Percentiles rank a stretch among this genome's conserved stretches.
These are phyloP conservation scores for Corymbia citriodora DNA, from an alignment of 441 rosid species.

Conservation along the genomic window DNA sequence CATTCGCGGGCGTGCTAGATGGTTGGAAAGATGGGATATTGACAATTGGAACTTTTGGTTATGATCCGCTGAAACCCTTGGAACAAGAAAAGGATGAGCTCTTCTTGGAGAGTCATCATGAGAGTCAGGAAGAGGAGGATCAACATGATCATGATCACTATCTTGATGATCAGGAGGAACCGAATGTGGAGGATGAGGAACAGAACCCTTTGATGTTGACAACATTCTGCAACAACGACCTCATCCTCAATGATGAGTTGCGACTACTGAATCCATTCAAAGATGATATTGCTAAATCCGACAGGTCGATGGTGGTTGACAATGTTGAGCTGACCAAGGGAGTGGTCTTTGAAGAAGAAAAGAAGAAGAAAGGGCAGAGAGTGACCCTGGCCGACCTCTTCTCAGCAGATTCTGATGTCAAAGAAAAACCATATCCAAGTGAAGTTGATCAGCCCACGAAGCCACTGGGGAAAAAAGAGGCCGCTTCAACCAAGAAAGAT, in stretches of 20 bases:
- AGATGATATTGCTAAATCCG: neutral
- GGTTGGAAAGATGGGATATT: slow-evolving; percentile 80
- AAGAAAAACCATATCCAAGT: slow-evolving; percentile 17
- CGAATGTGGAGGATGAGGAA: slow-evolving; percentile 19
- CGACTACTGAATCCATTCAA: neutral
- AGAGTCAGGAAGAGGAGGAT: neutral
- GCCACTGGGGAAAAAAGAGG: slow-evolving; percentile 16
- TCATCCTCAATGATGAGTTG: neutral
- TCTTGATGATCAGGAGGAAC: neutral
- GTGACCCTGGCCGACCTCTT: slow-evolving; percentile 81
- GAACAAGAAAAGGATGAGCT: slow-evolving; percentile 28
- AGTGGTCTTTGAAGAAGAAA: slow-evolving; percentile 10
- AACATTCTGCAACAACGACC: slow-evolving; percentile 16
- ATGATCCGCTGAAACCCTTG: slow-evolving; percentile 48
- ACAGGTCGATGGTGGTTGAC: slow-evolving; percentile 8
- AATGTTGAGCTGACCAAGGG: neutral
- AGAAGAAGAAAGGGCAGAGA: slow-evolving; percentile 38
- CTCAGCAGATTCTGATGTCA: slow-evolving; percentile 45
- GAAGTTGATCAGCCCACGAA: neutral
- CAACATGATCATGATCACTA: slow-evolving; percentile 6
- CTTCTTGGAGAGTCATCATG: slow-evolving; percentile 16
- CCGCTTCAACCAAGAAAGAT: slow-evolving; percentile 16
- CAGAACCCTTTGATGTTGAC: slow-evolving; percentile 11
- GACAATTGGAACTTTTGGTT: slow-evolving; percentile 87
- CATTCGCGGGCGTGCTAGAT: slow-evolving; percentile 54